Conservation (phyloP, 1,284 basidiomycete genomes). For the Rhodotorula sp. region DNA sequence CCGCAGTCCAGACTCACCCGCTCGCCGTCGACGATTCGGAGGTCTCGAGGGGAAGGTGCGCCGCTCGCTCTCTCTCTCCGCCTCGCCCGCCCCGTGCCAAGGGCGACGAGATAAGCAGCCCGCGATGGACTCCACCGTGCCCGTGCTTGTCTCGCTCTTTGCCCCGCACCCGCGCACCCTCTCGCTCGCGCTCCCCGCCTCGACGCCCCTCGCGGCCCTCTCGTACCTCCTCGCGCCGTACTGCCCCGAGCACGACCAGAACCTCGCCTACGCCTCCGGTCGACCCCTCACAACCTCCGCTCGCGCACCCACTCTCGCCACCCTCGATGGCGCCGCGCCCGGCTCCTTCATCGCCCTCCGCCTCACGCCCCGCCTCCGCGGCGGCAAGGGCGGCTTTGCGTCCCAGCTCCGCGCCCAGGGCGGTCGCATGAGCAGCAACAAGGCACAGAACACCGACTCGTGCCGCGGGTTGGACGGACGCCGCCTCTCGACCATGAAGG, state of each 20-base stretch:
- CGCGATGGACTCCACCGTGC: constrained; percentile 45
- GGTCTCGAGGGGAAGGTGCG: too few species aligned
- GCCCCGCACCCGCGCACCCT: constrained; percentile 69
- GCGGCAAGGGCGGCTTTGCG: constrained; percentile 98
- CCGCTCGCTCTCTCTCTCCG: not conserved
- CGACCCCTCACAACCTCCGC: constrained; percentile 19
- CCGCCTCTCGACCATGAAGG: constrained; percentile 88
- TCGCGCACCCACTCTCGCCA: constrained; percentile 56
- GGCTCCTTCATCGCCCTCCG: constrained; percentile 48
- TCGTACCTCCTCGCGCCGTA: constrained; percentile 60
- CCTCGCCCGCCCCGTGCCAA: too few species aligned
- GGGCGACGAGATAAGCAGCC: too few species aligned
- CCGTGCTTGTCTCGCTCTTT: constrained; percentile 69
- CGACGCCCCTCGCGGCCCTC: constrained; percentile 59
- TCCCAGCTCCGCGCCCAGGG: constrained; percentile 94
- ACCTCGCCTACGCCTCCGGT: constrained; percentile 47
- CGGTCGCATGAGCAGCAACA: constrained; percentile 89
- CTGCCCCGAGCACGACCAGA: constrained; percentile 62
- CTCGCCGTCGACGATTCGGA: too few species aligned
- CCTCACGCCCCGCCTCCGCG: constrained; percentile 60
- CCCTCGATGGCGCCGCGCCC: constrained; percentile 57
- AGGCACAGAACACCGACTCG: constrained; percentile 91
- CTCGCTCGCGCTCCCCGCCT: constrained; percentile 62
- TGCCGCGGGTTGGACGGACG: constrained; percentile 91
- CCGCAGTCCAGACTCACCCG: too few species aligned